Evolutionary conservation across 345 rosid species (phyloP).

Genomic region (Lepidium africanum): DNA sequence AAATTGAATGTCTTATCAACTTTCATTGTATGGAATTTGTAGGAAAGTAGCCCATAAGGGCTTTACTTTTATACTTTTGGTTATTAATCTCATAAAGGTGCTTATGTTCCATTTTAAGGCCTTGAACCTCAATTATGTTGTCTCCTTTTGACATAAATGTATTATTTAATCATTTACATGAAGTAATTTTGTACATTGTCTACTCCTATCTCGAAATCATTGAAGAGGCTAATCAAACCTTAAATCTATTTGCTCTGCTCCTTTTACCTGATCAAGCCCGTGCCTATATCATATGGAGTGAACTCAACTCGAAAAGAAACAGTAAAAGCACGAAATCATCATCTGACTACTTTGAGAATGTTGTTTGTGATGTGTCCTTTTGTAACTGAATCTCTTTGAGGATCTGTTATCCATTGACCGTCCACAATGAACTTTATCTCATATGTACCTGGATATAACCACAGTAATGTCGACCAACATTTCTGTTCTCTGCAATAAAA

Average conservation of each 20-base stretch:
- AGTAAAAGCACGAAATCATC: background rate
- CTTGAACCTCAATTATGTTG: background rate
- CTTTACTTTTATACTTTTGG: background rate
- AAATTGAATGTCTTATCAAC: background rate
- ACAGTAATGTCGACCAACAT: conserved; percentile 65
- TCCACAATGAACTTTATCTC: conserved; percentile 93
- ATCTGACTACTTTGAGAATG: conserved; percentile 53
- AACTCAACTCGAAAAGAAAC: background rate
- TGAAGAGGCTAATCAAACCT: background rate
- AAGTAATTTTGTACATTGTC: conserved; percentile 5
- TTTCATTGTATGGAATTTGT: background rate
- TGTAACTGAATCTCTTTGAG: conserved; percentile 49
- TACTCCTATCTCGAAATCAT: conserved; percentile 1
- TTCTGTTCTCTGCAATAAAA: conserved; percentile 43
- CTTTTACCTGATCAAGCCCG: background rate
- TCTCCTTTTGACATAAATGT: background rate
- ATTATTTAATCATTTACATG: background rate
- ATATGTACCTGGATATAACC: conserved; percentile 93
- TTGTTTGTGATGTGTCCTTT: conserved; percentile 61
- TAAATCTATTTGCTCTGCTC: background rate
- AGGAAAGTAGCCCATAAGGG: conserved; percentile 2
- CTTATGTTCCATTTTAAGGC: background rate
- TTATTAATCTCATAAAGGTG: background rate
- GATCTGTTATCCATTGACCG: conserved; percentile 71
- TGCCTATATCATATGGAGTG: background rate